phyloP scores from a whole-genome alignment of 352 stramenopile species.

The Phytopythium helicoides region DNA sequence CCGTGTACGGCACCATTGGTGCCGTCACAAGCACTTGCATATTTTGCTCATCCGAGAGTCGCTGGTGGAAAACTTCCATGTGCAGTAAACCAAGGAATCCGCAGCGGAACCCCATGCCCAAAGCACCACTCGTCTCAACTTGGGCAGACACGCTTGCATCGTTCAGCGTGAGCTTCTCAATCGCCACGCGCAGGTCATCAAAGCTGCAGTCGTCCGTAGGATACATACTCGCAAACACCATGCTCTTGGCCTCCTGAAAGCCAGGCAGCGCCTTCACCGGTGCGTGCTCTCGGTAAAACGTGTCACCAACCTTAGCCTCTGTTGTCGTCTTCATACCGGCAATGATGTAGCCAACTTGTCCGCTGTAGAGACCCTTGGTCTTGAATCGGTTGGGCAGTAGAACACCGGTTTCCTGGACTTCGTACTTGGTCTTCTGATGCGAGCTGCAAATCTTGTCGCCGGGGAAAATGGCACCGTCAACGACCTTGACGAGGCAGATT shows the following conservation, averaged over 20 bases:
- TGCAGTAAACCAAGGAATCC: constrained; percentile 98
- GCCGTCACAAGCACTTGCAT: constrained; percentile 98
- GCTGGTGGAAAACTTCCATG: constrained; percentile 98
- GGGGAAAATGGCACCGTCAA: constrained; percentile 90
- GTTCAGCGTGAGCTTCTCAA: constrained; percentile 97
- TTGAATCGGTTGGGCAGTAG: constrained; percentile 87
- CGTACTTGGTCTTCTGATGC: constrained; percentile 87
- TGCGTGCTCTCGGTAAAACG: constrained; percentile 69
- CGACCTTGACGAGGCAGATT: constrained; percentile 93
- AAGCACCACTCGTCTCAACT: constrained; percentile 92
- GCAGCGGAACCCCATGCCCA: constrained; percentile 96
- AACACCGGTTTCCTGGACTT: constrained; percentile 96
- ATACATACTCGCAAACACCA: constrained; percentile 99
- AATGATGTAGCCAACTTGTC: constrained; percentile 97
- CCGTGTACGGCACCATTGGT: constrained; percentile 98
- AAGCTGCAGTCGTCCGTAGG: constrained; percentile 96
- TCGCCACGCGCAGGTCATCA: constrained; percentile 94
- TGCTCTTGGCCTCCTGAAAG: constrained; percentile 86
- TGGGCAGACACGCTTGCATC: constrained; percentile 96
- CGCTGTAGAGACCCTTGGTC: constrained; percentile 79
- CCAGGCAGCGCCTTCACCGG: constrained; percentile 67
- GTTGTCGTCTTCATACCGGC: constrained; percentile 96
- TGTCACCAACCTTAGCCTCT: constrained; percentile 93
- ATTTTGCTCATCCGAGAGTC: constrained; percentile 96
- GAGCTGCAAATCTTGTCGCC: constrained; percentile 78